Evolutionary conservation across 2,329 filamentous ascomycete genomes (phyloP), one percentile per base, ranked within the genome.

Genomic region (Elsinoe necatrix): DNA sequence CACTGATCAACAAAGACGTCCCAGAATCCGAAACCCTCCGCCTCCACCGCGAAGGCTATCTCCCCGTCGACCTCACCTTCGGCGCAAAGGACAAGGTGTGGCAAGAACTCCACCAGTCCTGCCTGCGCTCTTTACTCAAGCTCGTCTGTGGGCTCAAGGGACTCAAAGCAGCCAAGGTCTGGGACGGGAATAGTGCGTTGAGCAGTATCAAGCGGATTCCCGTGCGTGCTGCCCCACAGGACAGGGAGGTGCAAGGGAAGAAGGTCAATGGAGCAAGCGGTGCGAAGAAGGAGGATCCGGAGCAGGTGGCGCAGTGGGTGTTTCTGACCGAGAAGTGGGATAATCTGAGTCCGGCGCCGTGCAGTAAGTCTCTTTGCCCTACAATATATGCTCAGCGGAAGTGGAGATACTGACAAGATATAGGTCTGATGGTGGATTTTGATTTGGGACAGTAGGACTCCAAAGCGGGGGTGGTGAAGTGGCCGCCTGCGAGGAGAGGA

Each of bases 261-360:
- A 25, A n/a, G 12, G 20, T 14, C 16, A 43, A 43, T 20, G 41
- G 41, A 7, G 9, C 21, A 6, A 14, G 18, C 5, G 41, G 16
- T 2, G 41, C 2, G 71, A 71, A 48, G 27, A 18, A 11, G 25
- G 27, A 18, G 45, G 64, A 71, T 55, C n/a, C n/a, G n/a, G n/a
- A n/a, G n/a, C 60, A 56, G 20, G 66, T 64, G 63, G 57, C 61
- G 41, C 75, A 72, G 58, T 70, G 74, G 64, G 68, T 68, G 21
- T 77, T 75, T 58, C 61, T 77, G 67, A 76, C 72, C 34, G 74
- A 75, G 67, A 72, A 73, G 54, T 73, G 72, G 70, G 72, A 76
- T 66, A 67, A 66, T 62, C 74, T 69, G 62, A 75, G 73, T 63
- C 73, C 73, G 39, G 76, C 76, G 58, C 74, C 74, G 52, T 72